phyloP scores from a whole-genome alignment of 345 rosid genomes.

The Anastatica hierochuntica region DNA sequence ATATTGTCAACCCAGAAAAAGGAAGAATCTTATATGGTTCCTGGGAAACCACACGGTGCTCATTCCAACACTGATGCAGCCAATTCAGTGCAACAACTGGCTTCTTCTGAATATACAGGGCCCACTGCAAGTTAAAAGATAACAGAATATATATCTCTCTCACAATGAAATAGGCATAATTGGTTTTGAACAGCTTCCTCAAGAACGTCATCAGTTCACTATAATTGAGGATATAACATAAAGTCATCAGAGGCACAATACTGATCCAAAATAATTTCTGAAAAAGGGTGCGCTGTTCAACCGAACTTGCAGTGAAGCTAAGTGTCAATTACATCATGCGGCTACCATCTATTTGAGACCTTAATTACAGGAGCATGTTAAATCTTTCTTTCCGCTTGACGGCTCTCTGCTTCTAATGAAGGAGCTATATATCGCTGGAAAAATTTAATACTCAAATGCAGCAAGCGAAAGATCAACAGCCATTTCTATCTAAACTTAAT shows the following conservation, averaged over 20 bases:
- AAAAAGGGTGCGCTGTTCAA: background rate
- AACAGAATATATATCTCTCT: background rate
- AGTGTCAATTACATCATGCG: background rate
- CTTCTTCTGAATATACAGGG: conserved; percentile 66
- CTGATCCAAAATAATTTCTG: conserved; percentile 3
- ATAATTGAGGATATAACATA: background rate
- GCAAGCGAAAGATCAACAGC: background rate
- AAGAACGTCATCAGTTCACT: conserved; percentile 10
- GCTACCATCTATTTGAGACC: conserved; percentile 2
- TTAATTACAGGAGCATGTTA: conserved; percentile 4
- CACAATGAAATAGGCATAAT: conserved; percentile 1
- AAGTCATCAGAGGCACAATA: background rate
- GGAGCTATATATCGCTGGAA: background rate
- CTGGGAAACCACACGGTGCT: conserved; percentile 92
- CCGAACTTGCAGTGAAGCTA: background rate
- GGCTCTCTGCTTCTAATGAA: background rate
- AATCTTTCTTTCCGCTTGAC: background rate
- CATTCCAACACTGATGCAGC: conserved; percentile 81
- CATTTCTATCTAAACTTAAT: background rate
- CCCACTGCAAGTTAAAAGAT: conserved; percentile 58
- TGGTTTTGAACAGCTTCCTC: conserved; percentile 18
- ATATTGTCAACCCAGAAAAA: conserved; percentile 71
- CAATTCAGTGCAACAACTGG: conserved; percentile 68
- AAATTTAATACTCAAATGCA: conserved; percentile 1
- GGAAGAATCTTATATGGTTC: conserved; percentile 85